Conservation (phyloP, 2,329 filamentous ascomycete genomes). For the Apiospora hydei region DNA sequence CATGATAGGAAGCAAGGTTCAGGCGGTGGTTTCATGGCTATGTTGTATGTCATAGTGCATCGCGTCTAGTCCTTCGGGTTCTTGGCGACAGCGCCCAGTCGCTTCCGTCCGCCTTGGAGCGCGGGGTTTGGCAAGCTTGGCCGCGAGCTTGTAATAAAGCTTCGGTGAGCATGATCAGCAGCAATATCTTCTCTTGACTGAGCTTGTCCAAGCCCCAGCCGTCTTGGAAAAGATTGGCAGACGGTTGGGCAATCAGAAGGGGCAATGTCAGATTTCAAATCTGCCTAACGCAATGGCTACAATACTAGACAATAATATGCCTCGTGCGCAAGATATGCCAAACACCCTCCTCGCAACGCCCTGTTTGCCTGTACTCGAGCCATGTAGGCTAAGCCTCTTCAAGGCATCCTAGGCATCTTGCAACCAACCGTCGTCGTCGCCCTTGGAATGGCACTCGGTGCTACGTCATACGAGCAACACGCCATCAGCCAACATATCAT, state of each 20-base stretch:
- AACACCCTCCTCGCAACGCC: not conserved
- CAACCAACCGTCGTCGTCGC: not conserved
- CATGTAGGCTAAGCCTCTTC: constrained; percentile 9
- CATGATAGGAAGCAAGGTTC: not conserved
- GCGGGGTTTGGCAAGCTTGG: constrained; percentile 10
- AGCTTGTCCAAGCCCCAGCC: constrained; percentile 6
- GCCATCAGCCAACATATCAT: not conserved
- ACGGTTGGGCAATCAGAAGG: not conserved
- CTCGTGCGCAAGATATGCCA: not conserved
- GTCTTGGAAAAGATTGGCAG: constrained; percentile 19
- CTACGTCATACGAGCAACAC: constrained; percentile 15
- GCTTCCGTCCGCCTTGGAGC: constrained; percentile 1
- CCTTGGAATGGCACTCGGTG: not conserved
- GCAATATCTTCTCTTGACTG: not conserved
- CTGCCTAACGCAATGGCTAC: not conserved
- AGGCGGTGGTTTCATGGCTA: not conserved
- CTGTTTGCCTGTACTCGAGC: not conserved
- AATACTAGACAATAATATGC: not conserved
- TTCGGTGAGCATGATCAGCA: not conserved
- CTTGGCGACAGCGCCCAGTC: constrained; percentile 18
- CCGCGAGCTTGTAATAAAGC: not conserved
- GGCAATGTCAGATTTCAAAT: not conserved
- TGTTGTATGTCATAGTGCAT: constrained; percentile 22
- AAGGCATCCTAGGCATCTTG: not conserved
- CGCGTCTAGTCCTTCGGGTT: not conserved